phyloP scores from a whole-genome alignment of 2,329 filamentous ascomycete species.

The Stenocarpella maydis region DNA sequence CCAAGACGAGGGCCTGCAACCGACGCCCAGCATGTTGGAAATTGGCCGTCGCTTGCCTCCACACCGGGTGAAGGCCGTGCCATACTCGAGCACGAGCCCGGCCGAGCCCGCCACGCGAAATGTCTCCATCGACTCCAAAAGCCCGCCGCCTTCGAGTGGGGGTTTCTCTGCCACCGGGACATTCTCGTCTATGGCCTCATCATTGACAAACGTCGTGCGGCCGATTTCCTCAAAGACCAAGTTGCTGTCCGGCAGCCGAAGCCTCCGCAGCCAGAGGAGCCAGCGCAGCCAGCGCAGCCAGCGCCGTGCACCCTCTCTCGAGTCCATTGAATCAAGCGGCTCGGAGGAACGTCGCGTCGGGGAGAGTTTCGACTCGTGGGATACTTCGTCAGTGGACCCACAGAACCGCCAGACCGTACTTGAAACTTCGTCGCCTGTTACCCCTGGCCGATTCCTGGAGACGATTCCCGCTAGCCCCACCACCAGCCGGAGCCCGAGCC shows the following conservation, averaged over 20 bases:
- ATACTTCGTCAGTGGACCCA: conserved; percentile 72
- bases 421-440: conserved; percentile 55
- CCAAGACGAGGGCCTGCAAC: conserved; percentile 40
- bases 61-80: conserved; percentile 59
- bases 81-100: conserved; percentile 57
- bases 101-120: conserved; percentile 45
- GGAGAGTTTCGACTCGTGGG: conserved; percentile 80
- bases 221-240: conserved; percentile 66
- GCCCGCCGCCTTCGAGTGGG: conserved; percentile 55
- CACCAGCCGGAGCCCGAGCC: conserved; percentile 71
- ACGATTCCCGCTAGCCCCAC: conserved; percentile 75
- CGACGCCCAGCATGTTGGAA: conserved; percentile 45
- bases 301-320: conserved; percentile 56
- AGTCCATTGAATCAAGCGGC: conserved; percentile 50
- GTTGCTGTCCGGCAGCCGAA: conserved; percentile 56
- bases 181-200: conserved; percentile 57
- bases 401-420: conserved; percentile 67
- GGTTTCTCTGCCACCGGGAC: conserved; percentile 55
- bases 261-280: conserved; percentile 34
- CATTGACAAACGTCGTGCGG: conserved; percentile 57
- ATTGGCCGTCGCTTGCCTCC: conserved; percentile 44
- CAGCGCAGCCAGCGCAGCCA: conserved; percentile 35
- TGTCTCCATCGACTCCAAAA: conserved; percentile 48
- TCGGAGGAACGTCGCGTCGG: conserved; percentile 49
- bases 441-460: conserved; percentile 64